Base-by-base conservation (phyloP, 75 land plant species). In the Adiantum capillusveneris region DNA sequence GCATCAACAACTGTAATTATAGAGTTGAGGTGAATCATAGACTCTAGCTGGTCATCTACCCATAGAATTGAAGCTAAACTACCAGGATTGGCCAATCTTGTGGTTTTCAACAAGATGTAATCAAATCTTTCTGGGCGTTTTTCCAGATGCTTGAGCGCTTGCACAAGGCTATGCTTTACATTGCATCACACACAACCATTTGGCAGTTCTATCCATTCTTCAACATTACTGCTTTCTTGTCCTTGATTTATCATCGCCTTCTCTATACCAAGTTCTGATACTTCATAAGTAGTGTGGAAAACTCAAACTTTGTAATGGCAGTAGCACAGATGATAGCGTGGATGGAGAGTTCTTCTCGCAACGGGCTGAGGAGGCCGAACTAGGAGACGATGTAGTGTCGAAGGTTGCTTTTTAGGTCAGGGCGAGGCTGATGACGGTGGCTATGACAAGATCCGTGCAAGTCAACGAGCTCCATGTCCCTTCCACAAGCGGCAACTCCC, bases 111-210 rank as follows among this genome's bases (percentile, higher is more conserved):
- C 66, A 93, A 71, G 29, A 93, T 89, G 60, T 93, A 81, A 65
- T 93, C 98, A 73, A 88, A 85, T 57, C 98, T 93, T 56, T 89
- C 77, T 27, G 82, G 82, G 58, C 78, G 80, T 64, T 83, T 72
- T 6, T 83, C 77, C 54, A 93, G 83, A 41, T 93, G 96, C 65
- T 93, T 96, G 9, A 93, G 71, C 0, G 98, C 98, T 63, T 93
- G 98, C 57, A 93, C 96, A 27, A 93, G 73, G 67, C 87, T 83
- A 41, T 89, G 90, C 59, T 93, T 93, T 44, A 93, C 98, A 57
- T 80, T 88, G 68, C 98, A 93, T 59, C 98, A 93, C 43, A 93
- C 72, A 31, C 98, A 93, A 6, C 98, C 98, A 73, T 93, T 93
- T 6, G 90, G 84, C 0, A 93, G 67, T 66, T 93, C 98, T 34